Base-by-base conservation (phyloP, 2,329 filamentous ascomycete species). In the Sporothrix curviconia region DNA sequence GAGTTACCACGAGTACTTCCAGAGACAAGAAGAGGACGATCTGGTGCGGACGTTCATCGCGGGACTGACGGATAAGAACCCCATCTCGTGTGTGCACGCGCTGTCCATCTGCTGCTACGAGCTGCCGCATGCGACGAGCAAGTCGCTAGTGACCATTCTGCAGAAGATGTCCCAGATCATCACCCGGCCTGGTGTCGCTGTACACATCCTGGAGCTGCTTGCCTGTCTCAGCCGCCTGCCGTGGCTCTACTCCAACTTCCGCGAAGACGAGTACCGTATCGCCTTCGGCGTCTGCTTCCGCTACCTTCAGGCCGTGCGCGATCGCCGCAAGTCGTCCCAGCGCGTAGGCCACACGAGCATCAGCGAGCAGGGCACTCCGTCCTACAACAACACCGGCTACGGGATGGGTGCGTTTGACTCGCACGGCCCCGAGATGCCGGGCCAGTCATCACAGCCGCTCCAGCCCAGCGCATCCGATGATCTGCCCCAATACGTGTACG, bases 161-260 rank as follows among this genome's bases (percentile, higher is more conserved):
- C 88, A 92, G 66, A 92, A 90, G 68, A 95, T 99, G 89, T 87
- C 92, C 1, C 90, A 92, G 65, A 95, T 96, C 66, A 95, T 99
- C 66, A 97, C 94, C 1, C 92, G 96, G 66, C 86, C 90, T 7
- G 84, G 92, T 57, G 87, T 96, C 36, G 91, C 92, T 9, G 87
- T 96, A 60, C 94, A 99, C 67, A 95, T 99, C 60, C 78, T 99
- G 51, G 94, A 99, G 67, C 97, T 99, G 66, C 76, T 99, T n/a
- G 89, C 90, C 9, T 87, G 90, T 51, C 79, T 99, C 28, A 91
- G 92, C 55, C 86, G 92, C 36, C 76, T 96, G 58, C 90, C 89
- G 9, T 83, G 90, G 60, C 79, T 96, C 1, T 95, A 92, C 67
- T 84, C 90, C 67, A 95, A 96, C 67, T 89, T 96, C 68, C 83